A percentile compares a stretch with the other conserved stretches of the same genome.
Evolutionary conservation across 2,329 filamentous ascomycete genomes (phyloP).

Genomic region (Colletotrichum chlorophyti): DNA sequence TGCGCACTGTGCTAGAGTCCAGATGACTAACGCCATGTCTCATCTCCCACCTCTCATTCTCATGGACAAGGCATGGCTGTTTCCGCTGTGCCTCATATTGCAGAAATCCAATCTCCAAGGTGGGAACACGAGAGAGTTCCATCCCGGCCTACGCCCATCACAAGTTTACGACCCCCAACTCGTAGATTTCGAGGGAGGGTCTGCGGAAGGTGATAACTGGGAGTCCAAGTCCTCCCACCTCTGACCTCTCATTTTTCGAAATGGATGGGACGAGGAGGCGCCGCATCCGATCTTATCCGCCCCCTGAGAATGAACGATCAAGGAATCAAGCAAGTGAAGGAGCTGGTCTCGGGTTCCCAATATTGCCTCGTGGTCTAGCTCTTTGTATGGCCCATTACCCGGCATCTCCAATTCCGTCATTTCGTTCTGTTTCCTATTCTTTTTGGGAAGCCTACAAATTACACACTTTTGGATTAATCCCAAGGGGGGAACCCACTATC

Average conservation of each 20-base stretch:
- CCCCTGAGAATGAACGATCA: background rate
- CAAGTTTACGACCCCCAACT: background rate
- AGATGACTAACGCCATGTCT: constrained; percentile 29
- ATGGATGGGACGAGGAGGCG: too few relatives aligned
- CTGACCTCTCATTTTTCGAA: too few relatives aligned
- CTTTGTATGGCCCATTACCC: constrained; percentile 10
- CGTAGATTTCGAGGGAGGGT: too few relatives aligned
- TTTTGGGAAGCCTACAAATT: background rate
- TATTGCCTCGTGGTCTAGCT: constrained; percentile 2
- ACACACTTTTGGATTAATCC: background rate
- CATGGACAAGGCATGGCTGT: constrained; percentile 9
- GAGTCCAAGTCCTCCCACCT: too few relatives aligned
- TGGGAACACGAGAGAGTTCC: constrained; percentile 24
- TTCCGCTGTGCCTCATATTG: constrained; percentile 26
- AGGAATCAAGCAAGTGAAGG: background rate
- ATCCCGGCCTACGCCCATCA: constrained; percentile 18
- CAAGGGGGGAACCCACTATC: background rate
- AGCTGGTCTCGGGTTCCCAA: background rate
- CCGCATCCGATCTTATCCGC: background rate
- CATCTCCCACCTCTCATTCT: constrained; percentile 24
- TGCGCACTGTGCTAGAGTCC: constrained; percentile 22
- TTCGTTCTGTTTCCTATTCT: constrained; percentile 6
- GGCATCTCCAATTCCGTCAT: constrained; percentile 24
- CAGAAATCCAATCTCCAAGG: constrained; percentile 27
- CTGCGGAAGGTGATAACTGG: too few relatives aligned